Base-by-base conservation (phyloP, 2,329 filamentous ascomycete species). In the Fusarium nematophilum region DNA sequence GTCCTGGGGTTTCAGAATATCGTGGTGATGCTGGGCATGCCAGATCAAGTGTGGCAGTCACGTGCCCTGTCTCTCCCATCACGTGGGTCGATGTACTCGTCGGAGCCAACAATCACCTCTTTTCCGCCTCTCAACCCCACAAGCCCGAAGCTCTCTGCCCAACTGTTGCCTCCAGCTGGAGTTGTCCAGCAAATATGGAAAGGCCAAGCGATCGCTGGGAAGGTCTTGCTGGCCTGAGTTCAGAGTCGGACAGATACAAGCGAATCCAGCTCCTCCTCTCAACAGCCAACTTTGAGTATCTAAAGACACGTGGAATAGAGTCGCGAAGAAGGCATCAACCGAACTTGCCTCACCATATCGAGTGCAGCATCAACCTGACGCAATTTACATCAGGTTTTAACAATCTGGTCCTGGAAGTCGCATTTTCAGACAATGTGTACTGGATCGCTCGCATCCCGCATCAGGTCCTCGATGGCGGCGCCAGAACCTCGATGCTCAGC, bases 401-500 rank as follows among this genome's bases (percentile, higher is more conserved):
- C n/a, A 69, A 71, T 30, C 23, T 70, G 9, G 59, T 70, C 26
- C 25, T 72, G 10, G 63, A 70, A 46, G 23, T 71, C 50, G 51
- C 47, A 33, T 72, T 72, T 37, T 69, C 70, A 17, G 69, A 72
- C 45, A 44, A 62, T 26, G 55, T 68, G 11, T 65, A 50, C 51
- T 71, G 65, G 66, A 50, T 71, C 30, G 68, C 61, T 47, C 59
- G 66, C 27, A 63, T 71, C 26, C 64, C 57, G 14, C 45, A 66
- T 39, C 49, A 56, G 36, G n/a, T 44, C 13, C 30, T 63, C 15
- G 45, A 64, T 33, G 46, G 63, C 18, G 37, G 37, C 33, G 49
- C 58, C 34, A 68, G 30, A 55, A 60, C 47, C 33, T 61, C 66
- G 38, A 53, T 69, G 52, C 59, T 67, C n/a, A 70, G 67, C 50